These are phyloP conservation scores for Nannochloropsis salina DNA, from an alignment of 108 stramenopile genomes.

Conservation along the genomic window DNA sequence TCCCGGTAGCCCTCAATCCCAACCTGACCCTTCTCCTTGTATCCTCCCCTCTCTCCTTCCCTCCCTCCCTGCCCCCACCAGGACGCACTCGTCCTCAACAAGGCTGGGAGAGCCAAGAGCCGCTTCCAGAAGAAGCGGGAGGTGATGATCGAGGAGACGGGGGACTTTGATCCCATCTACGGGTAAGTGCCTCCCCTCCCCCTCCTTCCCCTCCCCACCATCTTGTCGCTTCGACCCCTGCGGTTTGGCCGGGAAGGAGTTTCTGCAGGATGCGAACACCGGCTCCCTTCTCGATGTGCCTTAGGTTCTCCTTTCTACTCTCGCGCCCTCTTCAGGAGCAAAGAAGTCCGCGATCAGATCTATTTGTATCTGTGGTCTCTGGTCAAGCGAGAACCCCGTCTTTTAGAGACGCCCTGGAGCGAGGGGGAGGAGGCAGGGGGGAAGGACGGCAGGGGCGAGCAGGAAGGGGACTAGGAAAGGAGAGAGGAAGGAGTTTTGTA, in stretches of 20 bases:
- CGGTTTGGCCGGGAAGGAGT: neutral
- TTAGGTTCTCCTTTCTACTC: neutral
- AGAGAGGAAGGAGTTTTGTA: neutral
- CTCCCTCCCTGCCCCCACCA: neutral
- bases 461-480: neutral
- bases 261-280: too few species aligned
- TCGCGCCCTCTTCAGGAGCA: neutral
- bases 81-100: neutral
- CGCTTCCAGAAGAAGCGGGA: neutral
- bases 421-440: neutral
- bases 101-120: constrained; percentile 4
- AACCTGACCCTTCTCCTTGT: too few species aligned
- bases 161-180: neutral
- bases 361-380: neutral
- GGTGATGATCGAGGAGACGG: constrained; percentile 1
- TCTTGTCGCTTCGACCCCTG: neutral
- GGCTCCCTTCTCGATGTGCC: neutral
- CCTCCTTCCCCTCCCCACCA: neutral
- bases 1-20: neutral
- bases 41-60: neutral
- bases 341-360: constrained; percentile 18
- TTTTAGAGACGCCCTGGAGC: neutral
- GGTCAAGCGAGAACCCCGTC: neutral
- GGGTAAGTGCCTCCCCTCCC: neutral
- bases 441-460: neutral